A percentile compares a stretch with the other conserved stretches of the same genome.
Conservation (phyloP, 257 asterid genomes). For the Lithospermum erythrorhizon region DNA sequence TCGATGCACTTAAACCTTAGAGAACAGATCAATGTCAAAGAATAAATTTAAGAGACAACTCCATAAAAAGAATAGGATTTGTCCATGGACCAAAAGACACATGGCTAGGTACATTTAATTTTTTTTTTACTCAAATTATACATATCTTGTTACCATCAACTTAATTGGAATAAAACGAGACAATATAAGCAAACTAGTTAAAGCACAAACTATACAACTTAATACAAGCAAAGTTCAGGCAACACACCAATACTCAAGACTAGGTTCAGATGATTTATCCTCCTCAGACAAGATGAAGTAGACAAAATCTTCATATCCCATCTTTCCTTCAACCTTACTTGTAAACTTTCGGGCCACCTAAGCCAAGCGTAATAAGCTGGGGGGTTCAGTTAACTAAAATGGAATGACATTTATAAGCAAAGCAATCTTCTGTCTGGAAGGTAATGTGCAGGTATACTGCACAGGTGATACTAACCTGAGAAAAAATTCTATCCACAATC, state of each 20-base stretch:
- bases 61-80: background rate
- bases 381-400: slow-evolving; percentile 7
- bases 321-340: slow-evolving; percentile 96
- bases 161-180: background rate
- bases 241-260: slow-evolving; percentile 92
- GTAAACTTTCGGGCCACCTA: slow-evolving; percentile 98
- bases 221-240: background rate
- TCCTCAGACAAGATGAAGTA: slow-evolving; percentile 98
- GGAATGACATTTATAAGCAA: slow-evolving; percentile 11
- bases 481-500: slow-evolving; percentile 95
- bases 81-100: no score
- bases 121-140: no score
- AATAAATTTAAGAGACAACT: background rate
- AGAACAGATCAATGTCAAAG: slow-evolving; percentile 5
- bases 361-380: slow-evolving; percentile 19
- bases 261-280: slow-evolving; percentile 94
- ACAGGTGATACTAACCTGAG: slow-evolving; percentile 67
- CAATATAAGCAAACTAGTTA: background rate
- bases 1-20: slow-evolving; percentile 99
- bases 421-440: slow-evolving; percentile 13
- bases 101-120: no score
- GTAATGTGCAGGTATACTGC: slow-evolving; percentile 11
- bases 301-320: slow-evolving; percentile 98
- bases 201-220: background rate
- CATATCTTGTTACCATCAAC: background rate